A percentile compares a stretch with the other conserved stretches of the same genome.
phyloP scores from a whole-genome alignment of 768 basidiomycete genomes.

The Leccinellum albellum region DNA sequence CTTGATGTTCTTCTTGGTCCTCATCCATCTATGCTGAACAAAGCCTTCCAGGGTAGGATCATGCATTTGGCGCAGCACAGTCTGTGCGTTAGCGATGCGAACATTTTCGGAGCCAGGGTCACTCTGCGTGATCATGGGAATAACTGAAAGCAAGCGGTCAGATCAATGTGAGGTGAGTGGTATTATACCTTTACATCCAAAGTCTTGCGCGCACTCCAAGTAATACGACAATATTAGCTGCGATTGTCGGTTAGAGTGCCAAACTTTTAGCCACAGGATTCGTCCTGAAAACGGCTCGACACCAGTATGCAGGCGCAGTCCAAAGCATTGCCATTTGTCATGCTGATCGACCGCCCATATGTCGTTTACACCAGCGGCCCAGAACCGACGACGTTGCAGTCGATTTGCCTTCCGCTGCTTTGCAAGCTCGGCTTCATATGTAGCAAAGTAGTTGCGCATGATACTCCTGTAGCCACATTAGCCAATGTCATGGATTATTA shows the following conservation, averaged over 20 bases:
- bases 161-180: background rate
- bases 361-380: background rate
- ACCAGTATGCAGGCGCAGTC: background rate
- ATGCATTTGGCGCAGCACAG: background rate
- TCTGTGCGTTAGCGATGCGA: background rate
- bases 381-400: background rate
- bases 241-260: background rate
- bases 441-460: background rate
- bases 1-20: background rate
- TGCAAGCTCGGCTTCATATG: background rate
- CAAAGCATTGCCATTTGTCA: slow-evolving; percentile 1
- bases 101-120: background rate
- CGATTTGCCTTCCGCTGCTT: background rate
- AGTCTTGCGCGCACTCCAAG: background rate
- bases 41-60: background rate
- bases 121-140: background rate
- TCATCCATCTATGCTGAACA: background rate
- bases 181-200: background rate
- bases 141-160: background rate
- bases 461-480: too few species aligned
- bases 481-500: background rate
- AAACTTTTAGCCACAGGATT: background rate
- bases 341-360: background rate
- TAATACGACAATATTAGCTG: background rate
- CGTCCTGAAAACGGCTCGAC: background rate